phyloP scores from a whole-genome alignment of 495 filamentous ascomycete genomes.

The Aspergillus affinis region DNA sequence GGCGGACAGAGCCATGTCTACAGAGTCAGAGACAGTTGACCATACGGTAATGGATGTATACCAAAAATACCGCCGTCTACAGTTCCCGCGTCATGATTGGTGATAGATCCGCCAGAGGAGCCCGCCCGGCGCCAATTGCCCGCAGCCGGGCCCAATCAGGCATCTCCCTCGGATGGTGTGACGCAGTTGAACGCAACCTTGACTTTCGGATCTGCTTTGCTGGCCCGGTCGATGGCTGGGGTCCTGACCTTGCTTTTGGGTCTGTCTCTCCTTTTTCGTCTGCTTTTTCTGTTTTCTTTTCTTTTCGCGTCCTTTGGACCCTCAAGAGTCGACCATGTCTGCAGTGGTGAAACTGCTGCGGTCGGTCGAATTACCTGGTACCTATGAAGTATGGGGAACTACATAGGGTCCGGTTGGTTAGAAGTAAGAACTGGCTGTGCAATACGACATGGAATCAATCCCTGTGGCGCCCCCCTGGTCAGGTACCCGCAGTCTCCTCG shows the following conservation, averaged over 20 bases:
- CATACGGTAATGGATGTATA: background rate
- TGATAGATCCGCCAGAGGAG: slow-evolving; percentile 11
- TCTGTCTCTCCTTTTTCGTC: background rate
- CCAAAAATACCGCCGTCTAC: background rate
- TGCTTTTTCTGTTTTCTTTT: background rate
- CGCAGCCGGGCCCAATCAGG: background rate
- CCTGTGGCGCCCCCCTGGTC: background rate
- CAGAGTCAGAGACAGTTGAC: background rate
- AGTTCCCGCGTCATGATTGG: slow-evolving; percentile 12
- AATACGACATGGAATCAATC: background rate
- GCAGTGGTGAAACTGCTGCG: too few relatives aligned
- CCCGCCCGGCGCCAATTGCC: slow-evolving; percentile 2
- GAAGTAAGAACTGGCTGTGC: background rate
- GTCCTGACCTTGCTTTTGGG: background rate
- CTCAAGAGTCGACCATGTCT: background rate
- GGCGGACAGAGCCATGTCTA: too few relatives aligned
- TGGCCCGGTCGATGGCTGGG: background rate
- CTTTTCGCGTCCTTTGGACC: background rate
- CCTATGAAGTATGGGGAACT: background rate
- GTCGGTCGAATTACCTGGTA: background rate
- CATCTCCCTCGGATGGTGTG: background rate
- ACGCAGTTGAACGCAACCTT: background rate
- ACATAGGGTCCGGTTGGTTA: too few relatives aligned
- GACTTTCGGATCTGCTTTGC: too few relatives aligned
- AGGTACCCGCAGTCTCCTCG: too few relatives aligned